These are phyloP conservation scores for Calocybe indica DNA, from an alignment of 768 basidiomycete genomes.

Conservation along the genomic window DNA sequence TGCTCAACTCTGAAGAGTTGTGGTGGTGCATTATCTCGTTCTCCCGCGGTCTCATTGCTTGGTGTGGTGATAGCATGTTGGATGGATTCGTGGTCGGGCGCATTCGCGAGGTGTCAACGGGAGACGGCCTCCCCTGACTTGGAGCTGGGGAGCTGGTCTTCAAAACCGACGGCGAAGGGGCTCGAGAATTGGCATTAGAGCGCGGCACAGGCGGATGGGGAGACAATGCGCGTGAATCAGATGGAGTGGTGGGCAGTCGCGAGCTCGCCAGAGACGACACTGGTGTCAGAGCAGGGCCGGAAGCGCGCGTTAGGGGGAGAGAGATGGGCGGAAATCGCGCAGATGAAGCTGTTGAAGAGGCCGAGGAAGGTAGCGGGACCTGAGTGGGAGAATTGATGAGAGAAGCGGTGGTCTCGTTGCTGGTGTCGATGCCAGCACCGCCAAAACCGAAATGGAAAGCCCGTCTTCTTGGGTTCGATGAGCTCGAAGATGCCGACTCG, in stretches of 20 bases:
- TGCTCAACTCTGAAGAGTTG: background rate
- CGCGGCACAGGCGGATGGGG: background rate
- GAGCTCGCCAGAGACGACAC: too few relatives aligned
- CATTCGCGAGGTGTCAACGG: slow-evolving; percentile 1
- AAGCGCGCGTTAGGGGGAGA: slow-evolving; percentile 9
- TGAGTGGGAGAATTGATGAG: slow-evolving; percentile 12
- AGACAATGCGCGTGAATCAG: slow-evolving; percentile 1
- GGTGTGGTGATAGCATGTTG: background rate
- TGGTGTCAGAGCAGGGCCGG: too few relatives aligned
- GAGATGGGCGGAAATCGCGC: slow-evolving; percentile 15
- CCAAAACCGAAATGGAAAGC: slow-evolving; percentile 7
- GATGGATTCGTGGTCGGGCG: too few relatives aligned
- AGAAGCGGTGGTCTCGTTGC: slow-evolving; percentile 8
- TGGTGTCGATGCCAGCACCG: slow-evolving; percentile 1
- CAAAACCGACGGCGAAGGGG: background rate
- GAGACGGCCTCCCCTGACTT: background rate
- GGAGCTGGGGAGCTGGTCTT: background rate
- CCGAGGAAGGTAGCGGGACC: slow-evolving; percentile 5
- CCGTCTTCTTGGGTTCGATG: slow-evolving; percentile 13
- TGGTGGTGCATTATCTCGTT: background rate
- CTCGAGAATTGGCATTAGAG: background rate
- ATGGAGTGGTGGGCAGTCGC: too few relatives aligned
- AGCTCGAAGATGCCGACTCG: slow-evolving; percentile 12
- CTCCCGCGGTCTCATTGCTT: background rate
- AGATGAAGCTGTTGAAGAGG: slow-evolving; percentile 8